A percentile compares a stretch with the other conserved stretches of the same genome.
phyloP scores from a whole-genome alignment of 352 stramenopile genomes.

The Aphanomyces euteiches region DNA sequence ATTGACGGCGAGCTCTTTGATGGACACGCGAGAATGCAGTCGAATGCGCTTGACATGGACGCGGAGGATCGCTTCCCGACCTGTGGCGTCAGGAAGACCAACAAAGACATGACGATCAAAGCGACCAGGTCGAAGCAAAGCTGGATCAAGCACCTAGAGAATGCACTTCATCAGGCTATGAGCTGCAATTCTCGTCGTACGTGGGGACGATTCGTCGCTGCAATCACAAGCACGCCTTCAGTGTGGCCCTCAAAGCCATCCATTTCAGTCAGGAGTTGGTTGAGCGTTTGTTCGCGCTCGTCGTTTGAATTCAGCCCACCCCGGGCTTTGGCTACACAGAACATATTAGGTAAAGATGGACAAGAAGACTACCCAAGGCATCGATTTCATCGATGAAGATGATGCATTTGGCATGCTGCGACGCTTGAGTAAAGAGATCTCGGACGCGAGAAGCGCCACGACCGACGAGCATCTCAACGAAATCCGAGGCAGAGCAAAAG shows the following conservation, averaged over 20 bases:
- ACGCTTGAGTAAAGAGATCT: conserved; percentile 91
- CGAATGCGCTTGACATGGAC: conserved; percentile 64
- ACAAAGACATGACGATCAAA: conserved; percentile 97
- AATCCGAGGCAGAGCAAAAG: conserved; percentile 94
- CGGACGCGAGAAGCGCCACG: conserved; percentile 90
- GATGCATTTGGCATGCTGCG: conserved; percentile 93
- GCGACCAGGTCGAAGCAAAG: conserved; percentile 92
- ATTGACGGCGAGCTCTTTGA: conserved; percentile 49
- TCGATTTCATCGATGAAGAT: conserved; percentile 99
- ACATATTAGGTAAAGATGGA: conserved; percentile 17
- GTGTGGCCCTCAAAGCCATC: conserved; percentile 88
- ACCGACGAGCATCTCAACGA: conserved; percentile 96
- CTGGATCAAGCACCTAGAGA: conserved; percentile 86
- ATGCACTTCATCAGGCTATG: not conserved
- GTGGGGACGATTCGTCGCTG: conserved; percentile 94
- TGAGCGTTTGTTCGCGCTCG: conserved; percentile 94
- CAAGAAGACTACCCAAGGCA: conserved; percentile 62
- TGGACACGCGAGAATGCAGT: conserved; percentile 51
- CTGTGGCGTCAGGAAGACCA: conserved; percentile 89
- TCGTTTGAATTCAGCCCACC: conserved; percentile 90
- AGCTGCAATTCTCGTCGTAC: not conserved
- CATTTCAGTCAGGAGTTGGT: conserved; percentile 89
- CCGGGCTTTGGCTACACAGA: conserved; percentile 53
- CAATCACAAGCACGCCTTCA: conserved; percentile 94
- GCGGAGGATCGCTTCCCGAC: conserved; percentile 75